Conservation (phyloP, 75 land plant species). For the Picea glauca region DNA sequence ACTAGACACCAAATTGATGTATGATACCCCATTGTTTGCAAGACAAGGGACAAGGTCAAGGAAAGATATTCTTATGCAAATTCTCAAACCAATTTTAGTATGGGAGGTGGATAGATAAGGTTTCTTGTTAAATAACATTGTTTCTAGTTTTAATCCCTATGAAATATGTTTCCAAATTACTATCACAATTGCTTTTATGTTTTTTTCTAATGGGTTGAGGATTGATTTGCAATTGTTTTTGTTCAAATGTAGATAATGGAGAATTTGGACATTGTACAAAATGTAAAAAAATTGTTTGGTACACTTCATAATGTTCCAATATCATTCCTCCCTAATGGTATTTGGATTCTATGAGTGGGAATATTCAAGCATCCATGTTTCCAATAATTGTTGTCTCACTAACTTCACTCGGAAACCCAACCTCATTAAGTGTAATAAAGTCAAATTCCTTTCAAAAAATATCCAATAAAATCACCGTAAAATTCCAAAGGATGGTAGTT, state of each 20-base stretch:
- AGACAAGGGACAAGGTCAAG: neutral
- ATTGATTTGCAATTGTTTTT: neutral
- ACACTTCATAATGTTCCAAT: conserved; percentile 29
- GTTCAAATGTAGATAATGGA: conserved; percentile 57
- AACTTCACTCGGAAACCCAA: no score
- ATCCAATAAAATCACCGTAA: no score
- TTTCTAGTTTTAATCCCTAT: neutral
- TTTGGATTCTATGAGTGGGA: no score
- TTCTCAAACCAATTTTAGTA: neutral
- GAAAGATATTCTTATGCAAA: neutral
- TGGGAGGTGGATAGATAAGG: neutral
- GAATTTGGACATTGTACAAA: conserved; percentile 41
- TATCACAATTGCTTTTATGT: neutral
- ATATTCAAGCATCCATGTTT: no score
- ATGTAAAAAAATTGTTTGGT: conserved; percentile 42
- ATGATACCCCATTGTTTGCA: no score
- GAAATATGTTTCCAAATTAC: neutral
- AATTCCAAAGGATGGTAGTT: no score
- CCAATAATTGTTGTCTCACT: no score
- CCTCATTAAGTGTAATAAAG: no score
- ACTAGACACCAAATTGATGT: no score
- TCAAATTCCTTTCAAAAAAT: no score
- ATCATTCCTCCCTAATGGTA: no score
- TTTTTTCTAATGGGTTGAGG: neutral
- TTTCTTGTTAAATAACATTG: neutral